Evolutionary conservation across 2,329 filamentous ascomycete species (phyloP), one percentile per base, ranked within the genome.

Genomic region (Calycina marina): DNA sequence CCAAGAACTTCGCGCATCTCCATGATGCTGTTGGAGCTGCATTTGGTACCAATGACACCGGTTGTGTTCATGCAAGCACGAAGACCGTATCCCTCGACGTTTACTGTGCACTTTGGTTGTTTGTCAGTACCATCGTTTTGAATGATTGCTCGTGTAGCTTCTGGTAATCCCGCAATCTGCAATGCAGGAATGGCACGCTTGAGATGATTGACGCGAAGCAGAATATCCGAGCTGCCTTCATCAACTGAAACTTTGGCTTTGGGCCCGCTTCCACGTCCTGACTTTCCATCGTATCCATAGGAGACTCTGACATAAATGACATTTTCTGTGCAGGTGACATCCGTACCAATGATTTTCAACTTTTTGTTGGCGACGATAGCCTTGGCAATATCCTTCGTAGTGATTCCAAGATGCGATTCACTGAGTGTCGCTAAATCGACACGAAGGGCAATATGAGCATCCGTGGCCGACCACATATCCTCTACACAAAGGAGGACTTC

Each of bases 71-170:
- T 92, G 60, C 86, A 94, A 17, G 73, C 70, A 26, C 73, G 72
- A 30, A 98, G 64, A 1, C 90, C 90, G 56, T 98, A 96, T 2
- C 90, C 90, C 66, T 96, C 90, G 3, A 98, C 90, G 1, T 94
- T 65, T 28, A 88, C 84, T 11, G 69, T 74, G 45, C 77, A 67
- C 12, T 17, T 27, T 18, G 28, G 24, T 9, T 16, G 14, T 14
- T 24, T 22, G 8, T 20, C n/a, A 14, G 29, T 31, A 12, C 14
- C 14, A 14, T 14, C 26, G n/a, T 6, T 13, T 13, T 12, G 30
- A 8, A 22, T n/a, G 45, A 96, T 85, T 29, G 85, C 86, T 44
- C 90, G 77, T 6, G 72, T 67, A 3, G 86, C 84, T 39, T 88
- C 80, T 0, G 85, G 71, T 52, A 94, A 93, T 11, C 90, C 90